Evolutionary conservation across 768 basidiomycete genomes (phyloP).

Genomic region (Lactarius tabidus): DNA sequence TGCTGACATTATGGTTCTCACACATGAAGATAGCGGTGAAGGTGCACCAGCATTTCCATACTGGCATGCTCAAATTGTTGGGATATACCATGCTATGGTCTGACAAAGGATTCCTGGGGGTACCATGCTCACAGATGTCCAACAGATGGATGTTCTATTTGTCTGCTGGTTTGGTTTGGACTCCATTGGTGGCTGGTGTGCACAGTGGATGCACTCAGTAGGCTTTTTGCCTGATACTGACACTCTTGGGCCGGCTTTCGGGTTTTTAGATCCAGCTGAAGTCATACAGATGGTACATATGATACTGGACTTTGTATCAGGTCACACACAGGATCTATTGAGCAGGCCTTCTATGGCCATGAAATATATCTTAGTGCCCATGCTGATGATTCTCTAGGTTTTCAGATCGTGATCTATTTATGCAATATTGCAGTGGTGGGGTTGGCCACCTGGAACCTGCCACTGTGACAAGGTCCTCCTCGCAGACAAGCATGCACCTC

Average conservation of each 20-base stretch:
- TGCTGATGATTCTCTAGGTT: constrained; percentile 24
- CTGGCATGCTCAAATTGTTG: constrained; percentile 31
- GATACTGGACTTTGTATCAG: constrained; percentile 31
- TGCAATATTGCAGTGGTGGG: constrained; percentile 28
- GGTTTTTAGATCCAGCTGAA: constrained; percentile 31
- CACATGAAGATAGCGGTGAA: constrained; percentile 15
- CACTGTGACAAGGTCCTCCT: background rate
- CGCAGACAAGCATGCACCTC: background rate
- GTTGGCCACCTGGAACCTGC: constrained; percentile 26
- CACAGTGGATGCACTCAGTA: constrained; percentile 24
- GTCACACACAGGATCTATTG: constrained; percentile 4
- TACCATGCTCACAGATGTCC: constrained; percentile 29
- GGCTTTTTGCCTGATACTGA: constrained; percentile 25
- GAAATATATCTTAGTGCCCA: no score
- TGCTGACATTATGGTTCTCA: constrained; percentile 32
- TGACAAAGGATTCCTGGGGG: constrained; percentile 28
- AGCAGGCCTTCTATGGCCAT: background rate
- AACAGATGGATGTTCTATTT: constrained; percentile 3
- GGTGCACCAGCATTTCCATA: constrained; percentile 24
- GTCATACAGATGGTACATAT: constrained; percentile 32
- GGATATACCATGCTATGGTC: constrained; percentile 32
- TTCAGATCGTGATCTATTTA: constrained; percentile 31
- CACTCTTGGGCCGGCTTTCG: constrained; percentile 26
- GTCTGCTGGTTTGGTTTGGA: constrained; percentile 13
- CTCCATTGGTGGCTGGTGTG: no score